Evolutionary conservation across 2,329 filamentous ascomycete genomes (phyloP), one percentile per base, ranked within the genome.

Genomic region (Aspergillus sp.): DNA sequence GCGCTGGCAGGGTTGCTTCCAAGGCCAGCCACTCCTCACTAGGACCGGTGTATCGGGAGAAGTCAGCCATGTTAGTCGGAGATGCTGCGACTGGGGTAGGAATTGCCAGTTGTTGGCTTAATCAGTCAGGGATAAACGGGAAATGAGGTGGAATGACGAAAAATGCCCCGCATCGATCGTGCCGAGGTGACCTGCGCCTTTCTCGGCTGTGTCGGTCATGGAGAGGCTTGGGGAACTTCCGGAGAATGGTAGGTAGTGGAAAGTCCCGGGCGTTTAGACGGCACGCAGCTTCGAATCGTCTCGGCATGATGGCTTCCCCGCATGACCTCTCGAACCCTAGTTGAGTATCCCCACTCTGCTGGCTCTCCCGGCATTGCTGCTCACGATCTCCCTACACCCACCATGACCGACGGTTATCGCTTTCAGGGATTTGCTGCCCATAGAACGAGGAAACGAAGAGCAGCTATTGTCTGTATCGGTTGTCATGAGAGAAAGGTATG

Each of bases 21-120:
- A 80, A 63, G 0, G 73, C 77, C 2, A 76, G 60, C 81, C 81
- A 83, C 67, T 81, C 80, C 2, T 74, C 68, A 57, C 75, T 78
- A 6, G 75, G 71, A 2, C 69, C 71, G 22, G 75, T 77, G 58
- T 81, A 82, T 58, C 69, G 57, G 0, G 79, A 75, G 62, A 76
- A 78, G 52, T 77, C 74, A 39, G 68, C 67, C 70, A 75, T 76
- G 45, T 22, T 47, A 29, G 39, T 42, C 9, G 11, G n/a, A 4
- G 46, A 22, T n/a, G 10, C 24, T 31, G 22, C 2, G 32, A 24
- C 10, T 36, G 16, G 14, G 6, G 18, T 14, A 2, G n/a, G 11
- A 39, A 20, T 11, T n/a, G 7, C 10, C 9, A 2, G 16, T 12
- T 16, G 11, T 18, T 4, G 14, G 50, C 5, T 26, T 1, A 18